Conservation (phyloP, 331 rosid genomes). For the Acacia concinna region DNA sequence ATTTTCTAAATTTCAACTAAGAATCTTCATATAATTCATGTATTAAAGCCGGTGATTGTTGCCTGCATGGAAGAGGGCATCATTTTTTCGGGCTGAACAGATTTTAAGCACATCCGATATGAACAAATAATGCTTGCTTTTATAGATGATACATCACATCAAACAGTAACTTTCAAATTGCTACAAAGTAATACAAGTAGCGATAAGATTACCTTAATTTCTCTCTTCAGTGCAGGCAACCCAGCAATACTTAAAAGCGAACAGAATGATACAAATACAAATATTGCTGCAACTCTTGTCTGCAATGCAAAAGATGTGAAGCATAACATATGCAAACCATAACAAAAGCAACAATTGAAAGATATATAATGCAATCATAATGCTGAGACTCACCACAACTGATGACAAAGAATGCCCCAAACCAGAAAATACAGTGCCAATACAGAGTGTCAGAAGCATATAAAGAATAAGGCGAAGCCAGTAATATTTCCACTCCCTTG, state of each 20-base stretch:
- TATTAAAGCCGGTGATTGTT: neutral
- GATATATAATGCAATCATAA: neutral
- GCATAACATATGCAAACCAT: neutral
- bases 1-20: neutral
- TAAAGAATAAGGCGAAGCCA: constrained; percentile 97
- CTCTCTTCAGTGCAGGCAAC: constrained; percentile 61
- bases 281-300: constrained; percentile 88
- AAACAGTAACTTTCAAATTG: neutral
- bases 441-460: constrained; percentile 78
- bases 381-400: constrained; percentile 69
- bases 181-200: neutral
- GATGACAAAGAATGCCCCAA: constrained; percentile 96
- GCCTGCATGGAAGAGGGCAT: neutral
- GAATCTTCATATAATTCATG: neutral
- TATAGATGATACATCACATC: neutral
- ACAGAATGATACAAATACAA: constrained; percentile 60
- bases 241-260: constrained; percentile 75
- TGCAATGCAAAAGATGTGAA: constrained; percentile 42
- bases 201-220: constrained; percentile 51
- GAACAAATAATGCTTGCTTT: neutral
- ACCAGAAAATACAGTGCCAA: constrained; percentile 90
- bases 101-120: neutral
- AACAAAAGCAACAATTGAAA: neutral
- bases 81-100: neutral
- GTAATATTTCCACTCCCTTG: constrained; percentile 97